phyloP scores from a whole-genome alignment of 495 filamentous ascomycete genomes.

The Parmelia sp. region DNA sequence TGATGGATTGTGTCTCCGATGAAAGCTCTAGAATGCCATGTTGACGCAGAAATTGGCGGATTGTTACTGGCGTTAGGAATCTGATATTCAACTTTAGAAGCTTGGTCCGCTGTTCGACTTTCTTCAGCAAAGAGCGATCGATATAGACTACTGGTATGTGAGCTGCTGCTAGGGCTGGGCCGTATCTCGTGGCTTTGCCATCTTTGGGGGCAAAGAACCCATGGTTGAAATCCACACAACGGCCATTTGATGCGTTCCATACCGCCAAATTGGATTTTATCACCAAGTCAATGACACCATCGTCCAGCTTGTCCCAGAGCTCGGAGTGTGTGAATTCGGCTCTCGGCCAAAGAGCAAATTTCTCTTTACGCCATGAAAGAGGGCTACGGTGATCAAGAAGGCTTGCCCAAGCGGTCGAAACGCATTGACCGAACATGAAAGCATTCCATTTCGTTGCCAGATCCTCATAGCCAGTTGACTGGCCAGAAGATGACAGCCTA shows the following conservation, averaged over 20 bases:
- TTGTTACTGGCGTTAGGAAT: neutral
- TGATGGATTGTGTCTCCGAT: neutral
- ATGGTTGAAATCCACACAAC: constrained; percentile 9
- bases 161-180: constrained; percentile 3
- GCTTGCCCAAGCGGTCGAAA: constrained; percentile 31
- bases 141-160: constrained; percentile 13
- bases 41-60: constrained; percentile 12
- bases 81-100: neutral
- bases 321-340: constrained; percentile 15
- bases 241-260: constrained; percentile 18
- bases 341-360: constrained; percentile 19
- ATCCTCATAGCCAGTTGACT: constrained; percentile 28
- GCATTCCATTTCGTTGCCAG: constrained; percentile 33
- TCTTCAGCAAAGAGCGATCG: neutral
- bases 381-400: constrained; percentile 10
- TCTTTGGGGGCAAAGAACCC: constrained; percentile 8
- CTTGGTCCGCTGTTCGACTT: neutral
- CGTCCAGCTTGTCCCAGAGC: constrained; percentile 14
- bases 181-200: constrained; percentile 8
- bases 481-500: constrained; percentile 29
- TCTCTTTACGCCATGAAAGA: constrained; percentile 1
- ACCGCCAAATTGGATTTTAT: constrained; percentile 8
- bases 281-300: constrained; percentile 10
- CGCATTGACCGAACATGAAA: constrained; percentile 32
- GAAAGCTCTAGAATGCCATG: neutral